phyloP scores from a whole-genome alignment of 176 grass and related monocot species.

The Eragrostis nindensis region DNA sequence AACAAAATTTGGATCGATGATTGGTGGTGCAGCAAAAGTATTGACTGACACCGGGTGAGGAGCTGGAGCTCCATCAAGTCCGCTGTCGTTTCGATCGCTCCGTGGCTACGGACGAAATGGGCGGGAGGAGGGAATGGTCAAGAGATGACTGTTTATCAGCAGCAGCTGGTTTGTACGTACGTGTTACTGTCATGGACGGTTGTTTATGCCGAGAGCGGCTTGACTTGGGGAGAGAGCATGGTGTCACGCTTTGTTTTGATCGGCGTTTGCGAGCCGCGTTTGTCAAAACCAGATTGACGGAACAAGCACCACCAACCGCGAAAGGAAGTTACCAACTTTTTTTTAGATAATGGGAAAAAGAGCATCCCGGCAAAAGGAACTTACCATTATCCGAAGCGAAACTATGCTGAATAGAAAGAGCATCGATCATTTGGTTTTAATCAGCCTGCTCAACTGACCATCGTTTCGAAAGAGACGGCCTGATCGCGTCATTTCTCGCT shows the following conservation, averaged over 20 bases:
- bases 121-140: neutral
- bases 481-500: too few relatives aligned
- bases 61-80: conserved; percentile 20
- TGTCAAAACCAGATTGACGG: neutral
- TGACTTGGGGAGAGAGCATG: neutral
- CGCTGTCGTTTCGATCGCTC: neutral
- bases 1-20: neutral
- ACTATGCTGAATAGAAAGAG: too few relatives aligned
- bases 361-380: too few relatives aligned
- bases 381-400: too few relatives aligned
- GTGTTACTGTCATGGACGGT: conserved; percentile 27
- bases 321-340: too few relatives aligned
- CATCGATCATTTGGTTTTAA: too few relatives aligned
- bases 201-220: conserved; percentile 11
- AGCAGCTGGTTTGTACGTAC: neutral
- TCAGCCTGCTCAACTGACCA: too few relatives aligned
- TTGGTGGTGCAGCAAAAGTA: neutral
- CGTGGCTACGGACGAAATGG: neutral
- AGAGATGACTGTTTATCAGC: neutral
- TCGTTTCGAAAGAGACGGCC: too few relatives aligned
- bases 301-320: too few relatives aligned
- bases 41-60: neutral
- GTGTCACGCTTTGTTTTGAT: conserved; percentile 14
- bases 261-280: neutral
- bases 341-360: too few relatives aligned